Base-by-base conservation (phyloP, 768 basidiomycete genomes). In the Dacryopinax spathularia region DNA sequence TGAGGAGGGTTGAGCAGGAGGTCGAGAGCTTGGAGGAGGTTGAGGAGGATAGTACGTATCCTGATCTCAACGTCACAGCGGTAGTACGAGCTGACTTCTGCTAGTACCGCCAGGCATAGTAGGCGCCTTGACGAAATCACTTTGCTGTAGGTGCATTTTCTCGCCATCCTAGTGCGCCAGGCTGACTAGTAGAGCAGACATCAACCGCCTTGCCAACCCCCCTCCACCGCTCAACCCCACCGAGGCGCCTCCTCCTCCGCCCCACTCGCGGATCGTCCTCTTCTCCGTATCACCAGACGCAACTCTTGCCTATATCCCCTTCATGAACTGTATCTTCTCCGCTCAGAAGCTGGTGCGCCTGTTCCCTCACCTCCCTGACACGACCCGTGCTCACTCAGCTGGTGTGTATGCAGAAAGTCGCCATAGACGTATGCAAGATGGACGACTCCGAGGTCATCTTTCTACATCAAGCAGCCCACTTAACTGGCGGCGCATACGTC, bases 301-400 rank as follows among this genome's bases (percentile, higher is more conserved):
- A 31, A 87, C 89, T 9, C 81, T 86, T 7, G 91, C 93, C 10
- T 99, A 99, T 74, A 95, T 98, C 60, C 91, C 95, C 27, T 86
- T 98, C 72, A 99, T 99, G 96, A 98, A 98, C 72, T 87, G 93
- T 62, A 98, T 98, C 60, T 99, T 99, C 75, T 93, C 94, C 18
- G 96, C 96, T 3, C 96, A 99, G 74, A 99, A 99, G 77, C 79
- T 92, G 68, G 95, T 90, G 66, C 68, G 86, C 56, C 65, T 4
- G 41, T 5, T 4, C 62, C 56, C 44, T 41, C 43, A 25, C 22
- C 16, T 37, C 33, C n/a, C n/a, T n/a, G n/a, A n/a, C n/a, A n/a
- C n/a, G n/a, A n/a, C n/a, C 10, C 22, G 36, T 60, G 1, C 22
- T 3, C 31, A 5, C 12, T 12, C 20, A 18, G 36, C 15, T 27